These are phyloP conservation scores for Paramecium pentaurelia DNA, from an alignment of 73 alveolate genomes.

Conservation along the genomic window DNA sequence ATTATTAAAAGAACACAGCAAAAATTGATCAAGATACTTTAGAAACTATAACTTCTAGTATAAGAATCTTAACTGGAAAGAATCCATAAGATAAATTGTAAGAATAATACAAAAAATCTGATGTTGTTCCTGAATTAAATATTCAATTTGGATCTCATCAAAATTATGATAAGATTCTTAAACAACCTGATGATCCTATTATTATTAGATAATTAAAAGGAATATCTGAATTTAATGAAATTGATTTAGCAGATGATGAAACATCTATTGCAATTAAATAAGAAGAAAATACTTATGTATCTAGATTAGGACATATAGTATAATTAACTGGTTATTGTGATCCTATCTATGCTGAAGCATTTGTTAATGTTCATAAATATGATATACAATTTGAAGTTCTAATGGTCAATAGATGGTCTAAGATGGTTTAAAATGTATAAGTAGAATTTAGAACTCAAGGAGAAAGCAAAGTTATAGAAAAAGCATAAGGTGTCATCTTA, in stretches of 20 bases:
- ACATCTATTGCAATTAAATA: conserved; percentile 10
- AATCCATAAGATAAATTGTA: background rate
- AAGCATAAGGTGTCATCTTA: conserved; percentile 80
- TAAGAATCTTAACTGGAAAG: background rate
- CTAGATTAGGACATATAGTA: conserved; percentile 55
- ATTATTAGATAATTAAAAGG: conserved; percentile 77
- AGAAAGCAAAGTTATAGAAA: conserved; percentile 88
- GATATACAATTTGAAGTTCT: conserved; percentile 86
- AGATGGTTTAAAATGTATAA: conserved; percentile 86
- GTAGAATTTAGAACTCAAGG: conserved; percentile 87
- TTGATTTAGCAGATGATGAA: conserved; percentile 76
- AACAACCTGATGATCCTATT: conserved; percentile 67
- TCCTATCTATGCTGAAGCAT: conserved; percentile 92
- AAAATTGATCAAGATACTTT: conserved; percentile 25
- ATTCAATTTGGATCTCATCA: background rate
- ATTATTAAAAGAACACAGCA: background rate
- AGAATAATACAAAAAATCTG: background rate
- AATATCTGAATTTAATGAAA: conserved; percentile 65
- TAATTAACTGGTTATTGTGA: conserved; percentile 93
- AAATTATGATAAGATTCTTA: conserved; percentile 17
- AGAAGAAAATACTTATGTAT: conserved; percentile 63
- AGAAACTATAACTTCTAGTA: background rate
- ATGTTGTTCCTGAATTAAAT: conserved; percentile 54
- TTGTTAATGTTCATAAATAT: conserved; percentile 83
- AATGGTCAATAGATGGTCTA: conserved; percentile 79